Conservation (phyloP, 2,329 filamentous ascomycete genomes). For the Penicillium nordicum region DNA sequence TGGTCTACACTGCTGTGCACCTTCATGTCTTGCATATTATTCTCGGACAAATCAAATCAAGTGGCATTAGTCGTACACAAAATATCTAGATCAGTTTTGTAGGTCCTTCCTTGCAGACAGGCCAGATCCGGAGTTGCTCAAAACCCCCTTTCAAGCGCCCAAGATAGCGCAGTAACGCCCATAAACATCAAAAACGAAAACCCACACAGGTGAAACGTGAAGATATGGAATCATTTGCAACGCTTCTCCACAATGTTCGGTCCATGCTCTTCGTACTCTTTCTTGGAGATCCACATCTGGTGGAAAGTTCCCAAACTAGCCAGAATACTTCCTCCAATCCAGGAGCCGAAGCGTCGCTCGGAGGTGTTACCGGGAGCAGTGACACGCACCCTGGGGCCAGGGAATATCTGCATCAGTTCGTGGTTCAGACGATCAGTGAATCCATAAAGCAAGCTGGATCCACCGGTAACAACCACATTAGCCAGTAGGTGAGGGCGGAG, state of each 20-base stretch:
- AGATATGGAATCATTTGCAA: conserved; percentile 63
- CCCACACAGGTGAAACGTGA: neutral
- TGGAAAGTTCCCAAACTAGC: conserved; percentile 96
- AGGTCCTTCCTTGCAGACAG: conserved; percentile 8
- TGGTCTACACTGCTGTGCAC: neutral
- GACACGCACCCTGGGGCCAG: conserved; percentile 80
- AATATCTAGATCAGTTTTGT: conserved; percentile 14
- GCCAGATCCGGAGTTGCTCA: conserved; percentile 9
- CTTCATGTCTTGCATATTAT: neutral
- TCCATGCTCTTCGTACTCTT: conserved; percentile 97
- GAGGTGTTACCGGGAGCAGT: conserved; percentile 81
- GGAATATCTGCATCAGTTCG: conserved; percentile 78
- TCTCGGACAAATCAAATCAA: conserved; percentile 3
- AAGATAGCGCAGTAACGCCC: conserved; percentile 11
- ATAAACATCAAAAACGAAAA: conserved; percentile 4
- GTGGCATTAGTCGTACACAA: conserved; percentile 14
- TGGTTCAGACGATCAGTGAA: conserved; percentile 87
- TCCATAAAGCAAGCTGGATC: conserved; percentile 79
- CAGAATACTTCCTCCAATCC: conserved; percentile 95
- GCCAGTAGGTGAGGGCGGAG: conserved; percentile 75
- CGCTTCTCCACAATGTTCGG: conserved; percentile 88
- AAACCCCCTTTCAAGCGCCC: conserved; percentile 5
- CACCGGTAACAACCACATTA: conserved; percentile 92
- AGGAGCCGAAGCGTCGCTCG: conserved; percentile 87
- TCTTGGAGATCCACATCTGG: conserved; percentile 98